Evolutionary conservation across 257 asterid genomes (phyloP).

Genomic region (Ballota nigra): DNA sequence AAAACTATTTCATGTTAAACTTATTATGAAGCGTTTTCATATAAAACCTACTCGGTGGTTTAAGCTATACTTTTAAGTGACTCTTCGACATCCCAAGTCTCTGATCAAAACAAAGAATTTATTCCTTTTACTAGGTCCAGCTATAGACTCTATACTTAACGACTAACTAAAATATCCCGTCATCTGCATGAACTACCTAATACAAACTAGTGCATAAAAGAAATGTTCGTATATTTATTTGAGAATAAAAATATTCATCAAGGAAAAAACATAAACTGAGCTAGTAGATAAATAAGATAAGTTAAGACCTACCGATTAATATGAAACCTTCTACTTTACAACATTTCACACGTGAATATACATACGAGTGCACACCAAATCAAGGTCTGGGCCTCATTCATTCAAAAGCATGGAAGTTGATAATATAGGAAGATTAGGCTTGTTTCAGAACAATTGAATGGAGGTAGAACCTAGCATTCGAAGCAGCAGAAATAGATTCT

Average conservation of each 20-base stretch:
- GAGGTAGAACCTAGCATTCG: conserved; percentile 66
- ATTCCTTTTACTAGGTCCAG: too few species aligned
- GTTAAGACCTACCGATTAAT: background rate
- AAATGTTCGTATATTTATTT: too few species aligned
- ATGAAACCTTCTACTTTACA: background rate
- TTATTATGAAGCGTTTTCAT: too few species aligned
- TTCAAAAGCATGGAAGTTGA: background rate
- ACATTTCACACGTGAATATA: background rate
- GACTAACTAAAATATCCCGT: too few species aligned
- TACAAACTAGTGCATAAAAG: background rate
- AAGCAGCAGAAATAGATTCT: conserved; percentile 75
- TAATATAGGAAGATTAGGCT: conserved; percentile 11
- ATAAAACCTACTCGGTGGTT: too few species aligned
- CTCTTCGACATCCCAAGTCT: too few species aligned
- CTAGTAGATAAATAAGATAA: background rate
- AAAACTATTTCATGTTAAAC: too few species aligned
- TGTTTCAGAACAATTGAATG: conserved; percentile 53
- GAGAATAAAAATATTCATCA: background rate
- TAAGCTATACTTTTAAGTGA: too few species aligned
- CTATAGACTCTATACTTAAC: too few species aligned
- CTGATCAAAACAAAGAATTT: too few species aligned
- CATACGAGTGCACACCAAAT: conserved; percentile 15
- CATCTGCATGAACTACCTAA: too few species aligned
- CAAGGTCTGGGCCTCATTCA: conserved; percentile 10
- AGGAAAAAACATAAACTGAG: background rate